Base-by-base conservation (phyloP, 768 basidiomycete genomes). In the Lanmaoa pseudosensibilis region DNA sequence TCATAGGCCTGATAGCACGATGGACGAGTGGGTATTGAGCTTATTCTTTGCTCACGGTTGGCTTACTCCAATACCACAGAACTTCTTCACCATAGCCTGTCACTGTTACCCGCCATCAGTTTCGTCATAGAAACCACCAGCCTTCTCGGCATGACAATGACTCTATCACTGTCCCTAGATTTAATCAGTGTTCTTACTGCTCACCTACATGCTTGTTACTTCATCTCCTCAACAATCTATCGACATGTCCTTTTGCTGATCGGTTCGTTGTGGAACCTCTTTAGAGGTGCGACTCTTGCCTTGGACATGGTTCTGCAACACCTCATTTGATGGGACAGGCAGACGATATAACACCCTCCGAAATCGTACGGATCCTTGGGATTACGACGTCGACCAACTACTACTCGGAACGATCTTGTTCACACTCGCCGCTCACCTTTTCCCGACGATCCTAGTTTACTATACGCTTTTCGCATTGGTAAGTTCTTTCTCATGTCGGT, bases 381-480 rank as follows among this genome's bases (percentile, higher is more conserved):
- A 87, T 54, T 98, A 97, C 64, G 91, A 94, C 51, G 79, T 94
- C 27, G 96, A 98, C 69, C 94, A 98, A 67, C 81, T 98, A 2
- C 77, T 98, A n/a, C 88, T 98, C 36, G 96, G 96, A 5, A 95
- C 97, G 0, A 86, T 93, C 52, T 74, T 95, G 49, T 92, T 94
- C 76, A 90, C 92, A 0, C 78, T 93, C 18, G 73, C 92, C 13
- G 82, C 88, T 9, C 90, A 95, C 69, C 73, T 94, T 13, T 83
- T 90, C 64, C 90, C 96, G 2, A 98, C 96, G 0, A 83, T 95
- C 4, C 64, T 91, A 33, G 88, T 87, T 0, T 99, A 97, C 70
- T 93, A 97, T 61, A 73, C 83, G 0, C 74, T 95, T 5, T 98
- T 98, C 60, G 87, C 88, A 9, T 60, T 76, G 68, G 93, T 85